Evolutionary conservation across 2,329 filamentous ascomycete genomes (phyloP), one percentile per base, ranked within the genome.

Genomic region (Ophiocordyceps sinensis): DNA sequence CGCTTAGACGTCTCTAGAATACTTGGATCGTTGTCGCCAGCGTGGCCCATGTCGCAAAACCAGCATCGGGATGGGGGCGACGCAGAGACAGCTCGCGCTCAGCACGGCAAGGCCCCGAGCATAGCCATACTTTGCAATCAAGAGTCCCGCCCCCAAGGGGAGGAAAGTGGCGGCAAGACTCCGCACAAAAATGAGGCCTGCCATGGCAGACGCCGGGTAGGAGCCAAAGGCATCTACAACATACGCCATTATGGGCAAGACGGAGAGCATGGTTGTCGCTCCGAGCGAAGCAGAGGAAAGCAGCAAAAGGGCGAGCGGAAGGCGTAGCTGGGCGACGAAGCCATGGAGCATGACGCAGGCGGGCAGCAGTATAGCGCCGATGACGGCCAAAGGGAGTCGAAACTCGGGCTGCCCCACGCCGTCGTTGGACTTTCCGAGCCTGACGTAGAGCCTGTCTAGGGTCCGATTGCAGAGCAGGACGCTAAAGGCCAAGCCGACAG

Each of bases 151-250:
- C 0, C 62, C 55, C 36, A 79, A 57, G 1, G 75, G 75, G 28
- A 79, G 47, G 35, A 79, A 70, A 0, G 75, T 76, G 4, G 73
- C 68, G 55, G 68, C 65, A 0, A 79, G 54, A 44, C 71, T 76
- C 31, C 73, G 60, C 2, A 63, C 63, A 2, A 77, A 69, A 43
- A 77, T 73, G 5, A 76, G 51, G 1, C 68, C 71, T 0, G 73
- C 76, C 59, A 76, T 64, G 2, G 72, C 72, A 11, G 70, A 74
- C 0, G 73, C 73, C 2, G 71, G 67, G 48, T 72, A 76, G 6
- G 71, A 44, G 0, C 71, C 70, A 43, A 68, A 73, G 0, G 72
- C 70, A 44, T 77, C 73, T 2, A 77, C 72, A 0, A 76, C 63
- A 45, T 76, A 77, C 0, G 71, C 64, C 42, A 65, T 67, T 2